Evolutionary conservation across 768 basidiomycete genomes (phyloP), one percentile per base, ranked within the genome.

Genomic region (Rhodotorula sphaerocarpa): DNA sequence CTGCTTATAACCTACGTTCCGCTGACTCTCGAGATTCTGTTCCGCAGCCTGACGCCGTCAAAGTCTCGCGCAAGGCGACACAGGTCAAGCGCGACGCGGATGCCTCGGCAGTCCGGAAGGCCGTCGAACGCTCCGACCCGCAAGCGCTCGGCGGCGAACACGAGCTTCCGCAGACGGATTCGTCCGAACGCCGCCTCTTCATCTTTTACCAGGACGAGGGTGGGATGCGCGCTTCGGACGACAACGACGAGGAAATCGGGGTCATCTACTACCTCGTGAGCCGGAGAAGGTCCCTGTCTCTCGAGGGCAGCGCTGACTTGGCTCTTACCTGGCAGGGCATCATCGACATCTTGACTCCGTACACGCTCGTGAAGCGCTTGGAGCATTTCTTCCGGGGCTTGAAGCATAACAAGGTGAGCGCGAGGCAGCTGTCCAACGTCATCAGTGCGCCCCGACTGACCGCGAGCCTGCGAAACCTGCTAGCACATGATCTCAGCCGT

Each of bases 151-250:
- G 18, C 75, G 76, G 74, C 12, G 76, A 79, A 1, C 76, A 83
- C 39, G 78, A 81, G 58, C 78, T 85, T 33, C 85, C 83, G 1
- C 85, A 86, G 71, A 77, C 81, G 71, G 81, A 86, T 72, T 79
- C 81, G 3, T 81, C 83, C 41, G 83, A 79, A 60, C 75, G 82
- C 39, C 75, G 81, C 30, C 82, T 88, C 61, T 90, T 93, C 73
- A 75, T 96, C 31, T 99, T 99, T 76, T 96, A 95, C 73, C 89
- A 92, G 71, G 92, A 99, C 73, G 95, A 97, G 70, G 91, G 91
- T 18, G 95, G 95, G 0, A 73, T 93, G 47, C 81, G 86, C 36
- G 89, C 91, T 41, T 95, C 93, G 23, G 84, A 92, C 74, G 92
- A 96, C 71, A 76, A 75, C 14, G 93, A 97, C 74, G 79, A 81